A percentile compares a stretch with the other conserved stretches of the same genome.
phyloP scores from a whole-genome alignment of 208 protist species.

The Trypanosomatidae sp. region DNA sequence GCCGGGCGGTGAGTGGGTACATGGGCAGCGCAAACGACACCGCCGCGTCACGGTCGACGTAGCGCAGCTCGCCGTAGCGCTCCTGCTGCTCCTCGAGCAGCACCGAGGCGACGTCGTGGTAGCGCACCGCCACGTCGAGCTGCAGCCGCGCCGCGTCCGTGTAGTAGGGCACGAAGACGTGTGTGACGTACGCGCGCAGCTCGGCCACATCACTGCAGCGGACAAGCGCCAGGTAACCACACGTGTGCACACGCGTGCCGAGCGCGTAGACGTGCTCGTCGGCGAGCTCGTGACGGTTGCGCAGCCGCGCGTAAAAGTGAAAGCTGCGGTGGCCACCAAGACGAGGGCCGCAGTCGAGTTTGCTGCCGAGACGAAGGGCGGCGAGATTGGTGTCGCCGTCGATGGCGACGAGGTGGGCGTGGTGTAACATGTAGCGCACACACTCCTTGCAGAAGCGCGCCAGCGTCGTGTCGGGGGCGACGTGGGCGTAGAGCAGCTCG shows the following conservation, averaged over 20 bases:
- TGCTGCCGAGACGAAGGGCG: conserved; percentile 36
- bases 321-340: conserved; percentile 57
- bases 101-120: conserved; percentile 31
- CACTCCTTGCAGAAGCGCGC: conserved; percentile 44
- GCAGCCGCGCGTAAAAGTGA: conserved; percentile 41
- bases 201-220: conserved; percentile 53
- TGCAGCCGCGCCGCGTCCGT: conserved; percentile 19
- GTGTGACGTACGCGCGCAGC: conserved; percentile 53
- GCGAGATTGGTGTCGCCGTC: conserved; percentile 48
- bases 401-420: conserved; percentile 52
- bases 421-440: conserved; percentile 57
- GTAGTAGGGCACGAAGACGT: conserved; percentile 57
- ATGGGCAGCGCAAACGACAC: conserved; percentile 64
- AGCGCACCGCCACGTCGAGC: conserved; percentile 60
- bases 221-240: conserved; percentile 63
- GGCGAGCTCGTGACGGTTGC: conserved; percentile 35
- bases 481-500: conserved; percentile 56
- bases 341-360: conserved; percentile 34
- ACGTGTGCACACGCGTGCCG: conserved; percentile 47
- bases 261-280: conserved; percentile 54
- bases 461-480: conserved; percentile 47
- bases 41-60: conserved; percentile 69
- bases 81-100: conserved; percentile 63
- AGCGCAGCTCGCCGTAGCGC: conserved; percentile 64
- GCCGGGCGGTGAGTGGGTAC: conserved; percentile 68